Conservation (phyloP, 2,329 filamentous ascomycete species). For the Ophiostoma montium region DNA sequence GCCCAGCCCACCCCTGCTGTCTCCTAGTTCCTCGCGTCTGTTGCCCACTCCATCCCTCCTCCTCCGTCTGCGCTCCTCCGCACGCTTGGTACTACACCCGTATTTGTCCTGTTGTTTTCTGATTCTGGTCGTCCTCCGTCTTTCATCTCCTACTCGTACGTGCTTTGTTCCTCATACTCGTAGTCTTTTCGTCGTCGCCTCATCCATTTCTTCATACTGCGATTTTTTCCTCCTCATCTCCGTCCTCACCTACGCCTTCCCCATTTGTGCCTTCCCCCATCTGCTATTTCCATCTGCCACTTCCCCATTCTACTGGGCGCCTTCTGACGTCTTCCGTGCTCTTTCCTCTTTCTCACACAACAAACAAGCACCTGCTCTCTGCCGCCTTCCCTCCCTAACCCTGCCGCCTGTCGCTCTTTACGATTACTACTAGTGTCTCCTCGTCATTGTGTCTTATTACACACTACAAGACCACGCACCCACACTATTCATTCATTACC, state of each 20-base stretch:
- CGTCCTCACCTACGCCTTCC: not conserved
- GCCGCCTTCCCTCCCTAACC: too few species aligned
- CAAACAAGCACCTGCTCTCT: not conserved
- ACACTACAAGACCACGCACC: too few species aligned
- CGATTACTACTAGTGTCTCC: too few species aligned
- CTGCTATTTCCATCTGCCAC: not conserved
- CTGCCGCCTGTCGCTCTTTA: too few species aligned
- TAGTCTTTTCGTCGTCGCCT: too few species aligned
- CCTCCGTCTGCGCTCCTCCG: not conserved
- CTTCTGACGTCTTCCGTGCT: not conserved
- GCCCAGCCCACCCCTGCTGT: not conserved
- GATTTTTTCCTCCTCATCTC: too few species aligned
- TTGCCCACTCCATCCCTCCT: not conserved
- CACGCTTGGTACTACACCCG: constrained; percentile 1
- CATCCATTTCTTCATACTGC: too few species aligned
- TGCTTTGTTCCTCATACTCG: too few species aligned
- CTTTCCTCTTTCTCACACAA: not conserved
- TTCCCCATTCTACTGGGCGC: not conserved
- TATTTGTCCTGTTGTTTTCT: not conserved
- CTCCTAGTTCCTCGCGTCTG: not conserved
- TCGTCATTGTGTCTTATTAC: too few species aligned
- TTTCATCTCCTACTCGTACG: not conserved
- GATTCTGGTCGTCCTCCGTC: not conserved
- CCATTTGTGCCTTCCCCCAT: too few species aligned
- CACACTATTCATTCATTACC: too few species aligned